Evolutionary conservation across 257 asterid species (phyloP), one percentile per base, ranked within the genome.

Genomic region (Penstemon barbatus): DNA sequence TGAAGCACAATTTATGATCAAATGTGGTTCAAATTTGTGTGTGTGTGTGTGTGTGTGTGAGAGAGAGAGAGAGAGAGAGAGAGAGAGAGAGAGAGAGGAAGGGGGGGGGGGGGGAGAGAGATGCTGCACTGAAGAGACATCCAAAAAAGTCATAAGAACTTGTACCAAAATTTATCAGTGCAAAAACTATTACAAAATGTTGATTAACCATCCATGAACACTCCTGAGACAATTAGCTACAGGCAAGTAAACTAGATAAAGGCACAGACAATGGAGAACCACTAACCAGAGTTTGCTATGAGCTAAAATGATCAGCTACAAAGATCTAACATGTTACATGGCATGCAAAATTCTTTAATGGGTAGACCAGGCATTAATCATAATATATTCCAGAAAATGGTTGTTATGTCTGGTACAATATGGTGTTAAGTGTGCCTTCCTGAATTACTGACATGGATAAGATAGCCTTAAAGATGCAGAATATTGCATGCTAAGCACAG

Each of bases 1-100:
- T 94, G 80, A 66, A 49, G 61, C 71, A 78, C 49, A 58, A 33
- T n/a, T 60, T 43, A 56, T 51, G 53, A 66, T 37, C 43, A 63
- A 46, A 72, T 60, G 59, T 37, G 61, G 53, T 40, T 57, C 36
- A 38, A 0, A 25, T 59, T n/a, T 12, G 40, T 33, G 18, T 11
- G 39, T 38, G 10, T 12, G 25, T 36, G 41, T 40, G 36, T 49
- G 18, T 12, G 54, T 49, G 54, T 49, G 54, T 5, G 54, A 3
- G 4, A 3, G 54, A 0, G 54, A 3, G 51, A 1, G 54, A 12
- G 18, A 12, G 50, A 1, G 50, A 1, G 9, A 0, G 9, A 1
- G 50, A 0, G 53, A 5, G 15, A 5, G 18, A 15, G 18, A 15
- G 18, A 15, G 18, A 15, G 53, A 8, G 3, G 1, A 13, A 4